Percentiles rank a stretch among this genome's conserved stretches.
Evolutionary conservation across 306 rosid genomes (phyloP).

Genomic region (Arachis stenosperma): DNA sequence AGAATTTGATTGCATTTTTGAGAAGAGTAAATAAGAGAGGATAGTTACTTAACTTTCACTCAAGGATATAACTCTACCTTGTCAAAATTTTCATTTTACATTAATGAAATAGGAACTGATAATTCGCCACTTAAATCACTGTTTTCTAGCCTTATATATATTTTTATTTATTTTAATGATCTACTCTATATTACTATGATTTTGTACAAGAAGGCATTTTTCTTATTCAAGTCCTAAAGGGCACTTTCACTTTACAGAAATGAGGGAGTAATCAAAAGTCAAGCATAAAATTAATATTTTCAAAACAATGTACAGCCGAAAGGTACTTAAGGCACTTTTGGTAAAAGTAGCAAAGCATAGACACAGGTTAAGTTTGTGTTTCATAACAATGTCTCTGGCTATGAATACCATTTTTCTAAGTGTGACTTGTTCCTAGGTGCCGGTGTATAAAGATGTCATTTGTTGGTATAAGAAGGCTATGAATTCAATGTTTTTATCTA

Average conservation of each 20-base stretch:
- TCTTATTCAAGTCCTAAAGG: constrained; percentile 5
- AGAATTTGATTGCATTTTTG: constrained; percentile 21
- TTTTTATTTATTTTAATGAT: background rate
- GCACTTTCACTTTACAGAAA: constrained; percentile 20
- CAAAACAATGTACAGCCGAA: constrained; percentile 42
- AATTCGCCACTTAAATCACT: too few relatives aligned
- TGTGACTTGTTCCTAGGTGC: constrained; percentile 15
- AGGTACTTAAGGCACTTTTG: constrained; percentile 47
- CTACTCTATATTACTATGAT: background rate
- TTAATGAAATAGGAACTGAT: too few relatives aligned
- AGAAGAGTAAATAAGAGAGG: background rate
- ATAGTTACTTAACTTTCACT: too few relatives aligned
- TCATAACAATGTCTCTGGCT: background rate
- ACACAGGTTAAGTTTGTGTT: background rate
- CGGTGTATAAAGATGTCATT: background rate
- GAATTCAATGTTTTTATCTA: background rate
- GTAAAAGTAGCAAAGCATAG: constrained; percentile 29
- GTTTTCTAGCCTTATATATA: too few relatives aligned
- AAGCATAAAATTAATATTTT: constrained; percentile 17
- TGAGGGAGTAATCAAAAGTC: constrained; percentile 32
- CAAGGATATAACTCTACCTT: too few relatives aligned
- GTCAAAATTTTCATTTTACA: too few relatives aligned
- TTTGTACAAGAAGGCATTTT: background rate
- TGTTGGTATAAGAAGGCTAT: background rate
- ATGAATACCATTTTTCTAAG: constrained; percentile 1